Evolutionary conservation across 2,329 filamentous ascomycete genomes (phyloP).

Genomic region (Fusarium xyrophilum): DNA sequence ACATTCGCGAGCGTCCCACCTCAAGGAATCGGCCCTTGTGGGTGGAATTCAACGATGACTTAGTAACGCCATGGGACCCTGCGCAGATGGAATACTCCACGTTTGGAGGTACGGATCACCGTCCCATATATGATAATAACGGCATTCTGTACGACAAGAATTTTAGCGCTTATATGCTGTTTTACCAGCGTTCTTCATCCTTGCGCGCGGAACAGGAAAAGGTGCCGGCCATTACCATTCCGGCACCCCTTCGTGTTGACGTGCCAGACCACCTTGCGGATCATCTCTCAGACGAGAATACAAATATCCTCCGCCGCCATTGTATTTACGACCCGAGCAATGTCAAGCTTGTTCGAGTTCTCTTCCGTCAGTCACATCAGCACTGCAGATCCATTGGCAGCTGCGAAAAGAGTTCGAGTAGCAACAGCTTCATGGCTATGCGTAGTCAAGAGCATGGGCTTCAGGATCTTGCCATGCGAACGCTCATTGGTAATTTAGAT

Average conservation of each 20-base stretch:
- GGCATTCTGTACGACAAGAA: slow-evolving; percentile 67
- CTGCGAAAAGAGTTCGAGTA: slow-evolving; percentile 1
- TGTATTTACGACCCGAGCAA: slow-evolving; percentile 80
- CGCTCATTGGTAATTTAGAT: slow-evolving; percentile 71
- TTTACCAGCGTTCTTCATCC: slow-evolving; percentile 83
- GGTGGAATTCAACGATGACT: slow-evolving; percentile 95
- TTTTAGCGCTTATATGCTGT: slow-evolving; percentile 96
- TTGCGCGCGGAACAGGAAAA: slow-evolving; percentile 61
- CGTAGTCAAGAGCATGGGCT: slow-evolving; percentile 37
- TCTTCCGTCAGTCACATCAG: slow-evolving; percentile 64
- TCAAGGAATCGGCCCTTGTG: slow-evolving; percentile 62
- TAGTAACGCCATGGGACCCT: slow-evolving; percentile 78
- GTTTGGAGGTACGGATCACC: slow-evolving; percentile 75
- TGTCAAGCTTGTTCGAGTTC: slow-evolving; percentile 67
- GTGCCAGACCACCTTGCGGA: slow-evolving; percentile 57
- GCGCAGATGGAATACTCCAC: slow-evolving; percentile 75
- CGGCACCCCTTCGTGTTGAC: slow-evolving; percentile 51
- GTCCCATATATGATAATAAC: slow-evolving; percentile 54
- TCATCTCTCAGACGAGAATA: slow-evolving; percentile 76
- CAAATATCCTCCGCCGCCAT: slow-evolving; percentile 74
- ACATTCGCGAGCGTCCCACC: slow-evolving; percentile 79
- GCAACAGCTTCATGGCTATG: slow-evolving; percentile 6
- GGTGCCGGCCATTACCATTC: slow-evolving; percentile 46
- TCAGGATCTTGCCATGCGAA: slow-evolving; percentile 60
- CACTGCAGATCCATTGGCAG: slow-evolving; percentile 45